Base-by-base conservation (phyloP, 2,329 filamentous ascomycete species). In the Hypoxylon sp. region DNA sequence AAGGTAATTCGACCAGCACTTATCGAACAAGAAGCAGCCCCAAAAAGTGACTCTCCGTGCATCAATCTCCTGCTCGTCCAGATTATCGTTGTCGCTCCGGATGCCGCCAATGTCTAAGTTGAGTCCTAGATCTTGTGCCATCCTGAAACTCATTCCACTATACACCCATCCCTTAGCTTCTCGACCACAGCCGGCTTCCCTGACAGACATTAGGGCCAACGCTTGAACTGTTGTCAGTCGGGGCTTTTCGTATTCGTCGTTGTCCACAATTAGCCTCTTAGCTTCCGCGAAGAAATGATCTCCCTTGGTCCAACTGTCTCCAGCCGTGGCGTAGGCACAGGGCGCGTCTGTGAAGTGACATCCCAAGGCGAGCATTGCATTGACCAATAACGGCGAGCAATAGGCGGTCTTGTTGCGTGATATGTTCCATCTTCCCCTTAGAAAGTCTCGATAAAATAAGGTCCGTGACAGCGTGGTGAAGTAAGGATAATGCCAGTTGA, bases 81-180 rank as follows among this genome's bases (percentile, higher is more conserved):
- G 85, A 29, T 83, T 80, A 55, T 87, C 84, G 64, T 83, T 85
- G 64, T 86, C 87, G 6, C 82, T 81, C 6, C 87, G 86, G 65
- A 93, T 86, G 8, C 89, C 89, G 17, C 88, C 88, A 0, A 92
- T 88, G 76, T 97, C 92, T 17, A 98, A 88, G 75, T 98, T 97
- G 58, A 99, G 84, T 0, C 96, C 96, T 70, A 99, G 88, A 75
- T 99, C 96, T 78, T 92, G 92, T 0, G 94, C 95, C 95, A 99
- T 98, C 48, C 96, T 91, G 78, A 99, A 98, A 75, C 93, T 96
- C 93, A 99, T 98, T 54, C 96, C 95, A 75, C 94, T 97, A 80
- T 98, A 98, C 3, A 98, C 94, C 96, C 96, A 99, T 0, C 96
- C 96, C 80, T 96, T 97, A 42, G 94, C 94, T 81, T 98, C 96